Base-by-base conservation (phyloP, 2,329 filamentous ascomycete species). In the Onygenales sp. region DNA sequence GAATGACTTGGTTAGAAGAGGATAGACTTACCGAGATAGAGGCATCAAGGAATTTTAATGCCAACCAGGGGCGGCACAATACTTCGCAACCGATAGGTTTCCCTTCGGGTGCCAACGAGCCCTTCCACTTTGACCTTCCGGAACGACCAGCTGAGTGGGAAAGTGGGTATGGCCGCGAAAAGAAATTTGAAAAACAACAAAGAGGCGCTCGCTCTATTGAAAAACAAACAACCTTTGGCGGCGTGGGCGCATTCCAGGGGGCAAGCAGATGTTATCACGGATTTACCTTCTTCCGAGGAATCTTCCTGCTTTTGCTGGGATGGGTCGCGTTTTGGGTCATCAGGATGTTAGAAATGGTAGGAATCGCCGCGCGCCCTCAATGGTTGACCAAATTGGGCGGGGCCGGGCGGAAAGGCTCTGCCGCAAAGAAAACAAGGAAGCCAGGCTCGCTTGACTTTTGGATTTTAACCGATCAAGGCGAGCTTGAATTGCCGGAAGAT, bases 1-100 rank as follows among this genome's bases (percentile, higher is more conserved):
- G 79, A 38, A 84, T 84, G 71, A 96, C 93, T 0, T 98, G 93
- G 92, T 75, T 97, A 2, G 93, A 98, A 65, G 87, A 92, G 61
- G 87, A 95, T 59, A 81, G 91, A 5, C 76, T 92, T 8, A 79
- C 83, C 44, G 89, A 97, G 63, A 76, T 95, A 2, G 84, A 93
- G 47, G 65, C 67, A 27, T 70, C 72, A 3, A 68, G 73, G 43
- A 63, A 69, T 43, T 33, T 43, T 39, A 32, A 43, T 4, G 21
- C 43, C 31, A 33, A 11, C 27, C 9, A 21, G 32, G 10, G 43
- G 8, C 51, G 41, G 31, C 31, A 38, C 13, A 11, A n/a, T 50
- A 9, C 7, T 17, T n/a, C 43, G 13, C 27, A 43, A 27, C 45
- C 36, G n/a, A 21, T 35, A 38, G 41, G n/a, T 9, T 4, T 44